Evolutionary conservation across 108 stramenopile genomes (phyloP), one percentile per base, ranked within the genome.

Genomic region (Pseudonitzschia pungens): DNA sequence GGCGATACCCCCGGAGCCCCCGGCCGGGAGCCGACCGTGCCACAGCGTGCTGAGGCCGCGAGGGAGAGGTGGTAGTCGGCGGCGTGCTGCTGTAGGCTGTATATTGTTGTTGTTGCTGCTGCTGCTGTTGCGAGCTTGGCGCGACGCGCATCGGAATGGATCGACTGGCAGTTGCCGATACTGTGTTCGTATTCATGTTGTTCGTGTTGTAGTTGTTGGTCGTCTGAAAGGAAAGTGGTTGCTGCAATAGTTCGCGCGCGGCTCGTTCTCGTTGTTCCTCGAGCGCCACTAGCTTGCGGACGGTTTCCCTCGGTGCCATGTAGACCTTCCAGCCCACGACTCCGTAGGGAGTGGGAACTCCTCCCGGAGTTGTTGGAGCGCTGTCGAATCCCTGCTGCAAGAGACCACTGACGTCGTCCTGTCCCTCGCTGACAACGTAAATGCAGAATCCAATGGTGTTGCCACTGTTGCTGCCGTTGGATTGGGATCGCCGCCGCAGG

Each of bases 281-380:
- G 0, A 62, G 7, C 3, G 32, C 33, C 36, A 62, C 32, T 6
- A 62, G 40, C 4, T 26, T 22, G 1, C 24, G 22, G 16, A 20
- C 81, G 72, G 20, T 63, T 70, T 54, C 1, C 29, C 78, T 74
- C 15, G 81, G 78, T 28, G 85, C 90, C 58, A 86, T 86, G 81
- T 79, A 87, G 18, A 88, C 88, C 60, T 75, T 78, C 77, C 87
- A 70, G 15, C 68, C 74, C 33, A 89, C 64, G 43, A 68, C 65
- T 44, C 91, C 91, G 72, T 86, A 85, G 42, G 86, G 85, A 0
- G 91, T 88, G 48, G 12, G 42, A 3, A 78, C 77, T 11, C 69
- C 65, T 33, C 66, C 60, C 16, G 36, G 8, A 42, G 32, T 27
- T 4, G 31, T 52, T 44, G 74, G 68, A 51, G 76, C 81, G 42